phyloP scores from a whole-genome alignment of 2,329 filamentous ascomycete genomes.

The Shiraia sp. region DNA sequence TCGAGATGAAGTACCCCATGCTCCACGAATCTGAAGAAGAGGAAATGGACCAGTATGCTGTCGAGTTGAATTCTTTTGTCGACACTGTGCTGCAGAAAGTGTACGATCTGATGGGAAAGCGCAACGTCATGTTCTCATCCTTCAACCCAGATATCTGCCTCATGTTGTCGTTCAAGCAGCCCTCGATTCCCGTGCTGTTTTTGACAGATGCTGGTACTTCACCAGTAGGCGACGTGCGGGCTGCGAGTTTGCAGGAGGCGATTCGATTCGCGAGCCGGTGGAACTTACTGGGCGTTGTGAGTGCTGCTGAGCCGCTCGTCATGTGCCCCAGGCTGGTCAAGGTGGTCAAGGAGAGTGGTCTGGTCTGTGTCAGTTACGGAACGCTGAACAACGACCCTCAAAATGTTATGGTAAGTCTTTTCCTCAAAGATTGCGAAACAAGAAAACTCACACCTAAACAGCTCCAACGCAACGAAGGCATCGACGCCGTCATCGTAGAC shows the following conservation, averaged over 20 bases:
- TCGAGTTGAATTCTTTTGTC: conserved; percentile 95
- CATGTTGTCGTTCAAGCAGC: conserved; percentile 93
- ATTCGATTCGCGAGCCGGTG: conserved; percentile 92
- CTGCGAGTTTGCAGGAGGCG: conserved; percentile 90
- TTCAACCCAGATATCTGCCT: conserved; percentile 98
- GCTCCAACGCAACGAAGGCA: conserved; percentile 91
- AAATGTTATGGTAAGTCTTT: conserved; percentile 81
- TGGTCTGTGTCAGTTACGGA: conserved; percentile 97
- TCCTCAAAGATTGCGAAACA: too few relatives aligned
- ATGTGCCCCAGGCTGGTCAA: conserved; percentile 85
- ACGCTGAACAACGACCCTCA: conserved; percentile 81
- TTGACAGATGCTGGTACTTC: conserved; percentile 85
- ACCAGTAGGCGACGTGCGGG: conserved; percentile 83
- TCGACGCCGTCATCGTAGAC: conserved; percentile 97
- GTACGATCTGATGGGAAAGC: conserved; percentile 77
- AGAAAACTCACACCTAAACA: conserved; percentile 46
- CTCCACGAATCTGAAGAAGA: conserved; percentile 92
- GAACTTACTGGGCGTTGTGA: conserved; percentile 92
- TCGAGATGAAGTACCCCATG: conserved; percentile 99
- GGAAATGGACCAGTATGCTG: conserved; percentile 94
- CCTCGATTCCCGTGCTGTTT: conserved; percentile 93
- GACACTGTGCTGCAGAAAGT: conserved; percentile 90
- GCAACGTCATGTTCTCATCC: conserved; percentile 96
- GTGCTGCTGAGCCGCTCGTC: conserved; percentile 84
- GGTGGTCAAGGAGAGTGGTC: conserved; percentile 90